A percentile compares a stretch with the other conserved stretches of the same genome.
These are phyloP conservation scores for Ganoderma multipileum DNA, from an alignment of 1,284 basidiomycete species.

Conservation along the genomic window DNA sequence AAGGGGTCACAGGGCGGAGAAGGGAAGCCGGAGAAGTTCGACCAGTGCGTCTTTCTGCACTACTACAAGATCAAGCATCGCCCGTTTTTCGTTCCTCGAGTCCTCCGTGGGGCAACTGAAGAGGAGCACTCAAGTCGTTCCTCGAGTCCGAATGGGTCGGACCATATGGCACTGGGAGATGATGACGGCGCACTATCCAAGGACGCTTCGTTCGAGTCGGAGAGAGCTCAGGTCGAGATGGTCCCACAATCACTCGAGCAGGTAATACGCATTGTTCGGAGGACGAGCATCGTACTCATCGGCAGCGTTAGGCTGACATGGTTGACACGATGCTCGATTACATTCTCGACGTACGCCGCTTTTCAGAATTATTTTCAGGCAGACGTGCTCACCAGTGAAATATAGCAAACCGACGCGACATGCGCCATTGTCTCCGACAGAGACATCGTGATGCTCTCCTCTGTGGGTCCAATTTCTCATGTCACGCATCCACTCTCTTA, in stretches of 20 bases:
- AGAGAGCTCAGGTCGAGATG: not conserved
- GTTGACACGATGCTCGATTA: not conserved
- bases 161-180: not conserved
- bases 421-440: not conserved
- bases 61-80: slow-evolving; percentile 18
- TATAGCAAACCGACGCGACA: not conserved
- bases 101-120: slow-evolving; percentile 7
- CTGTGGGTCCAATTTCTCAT: not conserved
- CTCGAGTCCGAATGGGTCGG: slow-evolving; percentile 1
- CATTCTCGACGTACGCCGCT: not conserved
- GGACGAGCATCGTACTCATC: not conserved
- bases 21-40: not conserved
- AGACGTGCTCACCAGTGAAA: not conserved
- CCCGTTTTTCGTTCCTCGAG: slow-evolving; percentile 5
- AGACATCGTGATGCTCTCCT: not conserved
- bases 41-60: slow-evolving; percentile 19
- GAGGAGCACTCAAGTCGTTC: not conserved
- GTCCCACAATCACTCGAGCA: not conserved
- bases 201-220: not conserved
- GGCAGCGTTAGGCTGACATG: not conserved
- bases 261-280: not conserved
- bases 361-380: not conserved
- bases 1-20: not conserved
- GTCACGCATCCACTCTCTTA: not conserved
- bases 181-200: not conserved